Evolutionary conservation across 1,284 basidiomycete species (phyloP).

Genomic region (Peniophora sp.): DNA sequence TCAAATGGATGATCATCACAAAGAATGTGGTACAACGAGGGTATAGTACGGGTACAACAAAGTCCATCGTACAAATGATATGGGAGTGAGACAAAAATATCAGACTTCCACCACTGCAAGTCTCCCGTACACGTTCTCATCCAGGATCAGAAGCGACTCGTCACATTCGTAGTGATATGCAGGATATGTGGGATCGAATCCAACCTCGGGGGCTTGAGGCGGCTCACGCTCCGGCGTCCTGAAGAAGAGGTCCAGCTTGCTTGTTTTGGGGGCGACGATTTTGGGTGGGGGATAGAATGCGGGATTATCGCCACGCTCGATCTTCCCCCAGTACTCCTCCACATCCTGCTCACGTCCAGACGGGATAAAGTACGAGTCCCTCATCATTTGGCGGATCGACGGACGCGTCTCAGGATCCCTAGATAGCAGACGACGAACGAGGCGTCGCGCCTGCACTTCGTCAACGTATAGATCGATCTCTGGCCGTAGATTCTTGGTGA

Average conservation of each 20-base stretch:
- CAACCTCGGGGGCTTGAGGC: background rate
- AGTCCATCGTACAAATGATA: too few species aligned
- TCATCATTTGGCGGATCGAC: slow-evolving; percentile 5
- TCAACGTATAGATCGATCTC: background rate
- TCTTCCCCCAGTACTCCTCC: background rate
- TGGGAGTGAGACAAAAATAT: too few species aligned
- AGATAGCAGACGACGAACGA: slow-evolving; percentile 4
- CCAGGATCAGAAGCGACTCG: too few species aligned
- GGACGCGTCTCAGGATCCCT: slow-evolving; percentile 2
- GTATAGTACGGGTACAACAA: too few species aligned
- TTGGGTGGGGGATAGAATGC: background rate
- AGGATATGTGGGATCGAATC: background rate
- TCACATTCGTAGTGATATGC: too few species aligned
- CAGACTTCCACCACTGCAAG: too few species aligned
- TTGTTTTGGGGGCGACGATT: background rate
- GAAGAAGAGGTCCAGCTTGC: background rate
- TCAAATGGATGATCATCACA: too few species aligned
- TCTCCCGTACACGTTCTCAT: too few species aligned
- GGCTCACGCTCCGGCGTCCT: background rate
- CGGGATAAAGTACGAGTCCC: slow-evolving; percentile 6
- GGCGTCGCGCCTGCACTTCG: background rate
- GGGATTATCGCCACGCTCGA: background rate
- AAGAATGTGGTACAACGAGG: too few species aligned
- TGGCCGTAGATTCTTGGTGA: background rate
- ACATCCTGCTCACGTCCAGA: background rate